These are phyloP conservation scores for Westerdykella aurantiaca DNA, from an alignment of 2,329 filamentous ascomycete species.

Conservation along the genomic window DNA sequence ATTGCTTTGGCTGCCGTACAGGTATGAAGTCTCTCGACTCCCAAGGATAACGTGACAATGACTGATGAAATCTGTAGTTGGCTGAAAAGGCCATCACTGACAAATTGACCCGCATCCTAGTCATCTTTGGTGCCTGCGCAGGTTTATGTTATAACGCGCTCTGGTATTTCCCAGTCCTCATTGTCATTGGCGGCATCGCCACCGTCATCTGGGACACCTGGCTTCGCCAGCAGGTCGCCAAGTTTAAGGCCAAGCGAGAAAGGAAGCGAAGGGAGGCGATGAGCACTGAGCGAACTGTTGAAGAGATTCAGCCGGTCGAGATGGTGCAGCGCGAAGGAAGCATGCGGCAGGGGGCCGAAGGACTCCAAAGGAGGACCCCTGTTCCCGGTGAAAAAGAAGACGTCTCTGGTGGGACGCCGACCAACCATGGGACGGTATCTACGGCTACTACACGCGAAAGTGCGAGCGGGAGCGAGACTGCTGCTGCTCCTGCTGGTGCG, in stretches of 20 bases:
- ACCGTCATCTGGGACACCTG: slow-evolving; percentile 54
- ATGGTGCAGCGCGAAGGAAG: slow-evolving; percentile 8
- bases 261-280: slow-evolving; percentile 11
- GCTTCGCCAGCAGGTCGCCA: slow-evolving; percentile 41
- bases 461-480: slow-evolving; percentile 1
- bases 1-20: slow-evolving; percentile 63
- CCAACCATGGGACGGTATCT: not conserved
- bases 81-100: slow-evolving; percentile 64
- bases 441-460: slow-evolving; percentile 2
- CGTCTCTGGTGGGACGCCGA: not conserved
- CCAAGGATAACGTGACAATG: not conserved
- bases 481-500: slow-evolving; percentile 3
- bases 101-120: slow-evolving; percentile 55
- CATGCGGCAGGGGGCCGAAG: slow-evolving; percentile 3
- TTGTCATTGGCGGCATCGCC: slow-evolving; percentile 50
- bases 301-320: slow-evolving; percentile 11
- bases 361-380: slow-evolving; percentile 10
- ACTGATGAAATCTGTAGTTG: slow-evolving; percentile 41
- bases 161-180: slow-evolving; percentile 68
- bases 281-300: slow-evolving; percentile 15
- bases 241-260: slow-evolving; percentile 16
- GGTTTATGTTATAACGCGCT: slow-evolving; percentile 65
- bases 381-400: slow-evolving; percentile 14
- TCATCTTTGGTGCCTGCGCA: slow-evolving; percentile 58
- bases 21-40: slow-evolving; percentile 6